A percentile compares a stretch with the other conserved stretches of the same genome.
Conservation (phyloP, 2,329 filamentous ascomycete genomes). For the Dactylellina sp. region DNA sequence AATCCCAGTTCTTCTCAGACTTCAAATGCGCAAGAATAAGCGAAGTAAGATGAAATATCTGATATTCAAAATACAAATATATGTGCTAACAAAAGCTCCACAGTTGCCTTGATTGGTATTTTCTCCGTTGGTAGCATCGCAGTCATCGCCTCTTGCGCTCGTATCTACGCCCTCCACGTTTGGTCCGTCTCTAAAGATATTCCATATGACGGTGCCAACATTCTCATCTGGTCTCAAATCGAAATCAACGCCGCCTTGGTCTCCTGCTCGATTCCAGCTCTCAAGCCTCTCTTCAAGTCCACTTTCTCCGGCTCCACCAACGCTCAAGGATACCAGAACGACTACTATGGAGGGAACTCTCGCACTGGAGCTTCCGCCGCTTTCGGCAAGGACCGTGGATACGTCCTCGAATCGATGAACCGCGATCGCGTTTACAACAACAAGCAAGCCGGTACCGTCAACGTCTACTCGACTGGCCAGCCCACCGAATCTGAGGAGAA, state of each 20-base stretch:
- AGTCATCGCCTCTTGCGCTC: constrained; percentile 60
- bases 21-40: constrained; percentile 64
- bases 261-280: constrained; percentile 65
- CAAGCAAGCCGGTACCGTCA: constrained; percentile 54
- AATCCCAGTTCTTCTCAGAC: constrained; percentile 66
- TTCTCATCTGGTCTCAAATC: constrained; percentile 61
- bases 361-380: constrained; percentile 49
- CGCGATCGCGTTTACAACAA: constrained; percentile 55
- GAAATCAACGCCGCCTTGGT: constrained; percentile 66
- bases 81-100: constrained; percentile 4
- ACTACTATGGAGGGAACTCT: constrained; percentile 48
- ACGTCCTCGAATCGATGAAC: constrained; percentile 56
- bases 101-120: constrained; percentile 57
- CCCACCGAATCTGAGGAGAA: constrained; percentile 58
- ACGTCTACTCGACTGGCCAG: constrained; percentile 54
- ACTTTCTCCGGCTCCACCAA: constrained; percentile 53
- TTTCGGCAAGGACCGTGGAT: constrained; percentile 54
- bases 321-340: constrained; percentile 51
- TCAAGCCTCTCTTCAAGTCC: constrained; percentile 63
- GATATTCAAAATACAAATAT: background rate
- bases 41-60: constrained; percentile 58
- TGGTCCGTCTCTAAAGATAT: constrained; percentile 42
- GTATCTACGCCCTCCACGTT: constrained; percentile 60
- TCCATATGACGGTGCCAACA: constrained; percentile 59
- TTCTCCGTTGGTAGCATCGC: constrained; percentile 60